Conservation (phyloP, 176 grass and related monocot genomes). For the Stipa capillata region DNA sequence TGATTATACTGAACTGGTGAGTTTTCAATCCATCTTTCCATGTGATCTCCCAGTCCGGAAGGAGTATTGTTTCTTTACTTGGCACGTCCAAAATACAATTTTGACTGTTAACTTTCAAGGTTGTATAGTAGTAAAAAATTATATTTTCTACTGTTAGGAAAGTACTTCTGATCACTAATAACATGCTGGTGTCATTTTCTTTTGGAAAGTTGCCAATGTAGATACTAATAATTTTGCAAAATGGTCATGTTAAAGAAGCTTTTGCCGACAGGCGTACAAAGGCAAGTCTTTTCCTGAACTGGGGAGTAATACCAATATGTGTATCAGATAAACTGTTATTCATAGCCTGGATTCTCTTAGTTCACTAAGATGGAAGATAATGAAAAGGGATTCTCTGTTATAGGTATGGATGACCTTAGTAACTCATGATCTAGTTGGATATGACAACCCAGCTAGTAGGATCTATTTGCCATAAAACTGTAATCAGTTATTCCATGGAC, state of each 20-base stretch:
- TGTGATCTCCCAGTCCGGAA: not conserved
- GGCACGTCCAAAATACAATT: not conserved
- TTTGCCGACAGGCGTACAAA: not conserved
- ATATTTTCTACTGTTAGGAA: not conserved
- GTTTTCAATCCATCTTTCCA: not conserved
- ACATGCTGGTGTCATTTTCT: conserved; percentile 5
- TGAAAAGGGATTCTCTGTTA: not conserved
- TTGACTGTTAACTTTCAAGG: not conserved
- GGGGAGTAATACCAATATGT: not conserved
- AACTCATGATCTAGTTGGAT: not conserved
- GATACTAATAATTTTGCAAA: not conserved
- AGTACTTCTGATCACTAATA: not conserved
- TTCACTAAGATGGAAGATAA: not conserved
- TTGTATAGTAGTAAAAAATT: not conserved
- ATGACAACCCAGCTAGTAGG: not conserved
- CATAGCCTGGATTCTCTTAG: not conserved
- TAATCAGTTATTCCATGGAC: not conserved
- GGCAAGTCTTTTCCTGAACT: not conserved
- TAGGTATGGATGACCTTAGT: not conserved
- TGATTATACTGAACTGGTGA: not conserved
- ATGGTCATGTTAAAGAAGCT: not conserved
- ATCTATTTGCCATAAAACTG: not conserved
- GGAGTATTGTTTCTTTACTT: not conserved
- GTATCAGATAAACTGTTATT: not conserved
- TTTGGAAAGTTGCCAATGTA: not conserved